phyloP scores from a whole-genome alignment of 2,329 filamentous ascomycete genomes.

The Zymoseptoria ardabiliae region DNA sequence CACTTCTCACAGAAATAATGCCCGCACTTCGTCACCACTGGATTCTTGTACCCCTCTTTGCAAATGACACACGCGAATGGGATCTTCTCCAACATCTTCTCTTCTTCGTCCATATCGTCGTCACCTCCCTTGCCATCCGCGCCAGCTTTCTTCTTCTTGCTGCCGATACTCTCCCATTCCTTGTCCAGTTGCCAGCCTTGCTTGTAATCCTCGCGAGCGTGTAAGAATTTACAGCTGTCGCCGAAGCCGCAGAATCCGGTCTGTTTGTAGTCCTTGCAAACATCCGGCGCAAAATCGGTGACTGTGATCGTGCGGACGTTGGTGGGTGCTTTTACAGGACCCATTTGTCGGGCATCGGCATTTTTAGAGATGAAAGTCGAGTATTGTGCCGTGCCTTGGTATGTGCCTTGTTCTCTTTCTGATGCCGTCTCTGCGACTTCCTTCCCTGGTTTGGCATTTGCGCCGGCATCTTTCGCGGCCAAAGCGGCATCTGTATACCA shows the following conservation, averaged over 20 bases:
- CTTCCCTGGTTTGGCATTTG: constrained; percentile 36
- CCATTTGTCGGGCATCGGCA: constrained; percentile 64
- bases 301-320: constrained; percentile 88
- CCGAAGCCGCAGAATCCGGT: constrained; percentile 68
- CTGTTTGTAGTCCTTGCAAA: constrained; percentile 90
- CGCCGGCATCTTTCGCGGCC: constrained; percentile 15
- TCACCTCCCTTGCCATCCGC: constrained; percentile 50
- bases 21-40: constrained; percentile 80
- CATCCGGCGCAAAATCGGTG: constrained; percentile 84
- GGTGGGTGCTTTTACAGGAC: constrained; percentile 78
- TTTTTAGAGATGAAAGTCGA: constrained; percentile 73
- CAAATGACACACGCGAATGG: constrained; percentile 89
- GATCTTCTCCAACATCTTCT: constrained; percentile 70
- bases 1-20: constrained; percentile 96
- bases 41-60: constrained; percentile 66
- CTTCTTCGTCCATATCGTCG: constrained; percentile 52
- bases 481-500: constrained; percentile 72
- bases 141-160: constrained; percentile 47
- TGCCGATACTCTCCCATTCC: constrained; percentile 84
- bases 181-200: constrained; percentile 92
- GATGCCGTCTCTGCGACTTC: constrained; percentile 35
- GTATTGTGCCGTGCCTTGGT: constrained; percentile 68
- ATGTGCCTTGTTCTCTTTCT: constrained; percentile 51
- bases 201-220: constrained; percentile 71
- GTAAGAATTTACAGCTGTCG: constrained; percentile 75